phyloP scores from a whole-genome alignment of 2,329 filamentous ascomycete species.

The Fusarium sarcochroum region DNA sequence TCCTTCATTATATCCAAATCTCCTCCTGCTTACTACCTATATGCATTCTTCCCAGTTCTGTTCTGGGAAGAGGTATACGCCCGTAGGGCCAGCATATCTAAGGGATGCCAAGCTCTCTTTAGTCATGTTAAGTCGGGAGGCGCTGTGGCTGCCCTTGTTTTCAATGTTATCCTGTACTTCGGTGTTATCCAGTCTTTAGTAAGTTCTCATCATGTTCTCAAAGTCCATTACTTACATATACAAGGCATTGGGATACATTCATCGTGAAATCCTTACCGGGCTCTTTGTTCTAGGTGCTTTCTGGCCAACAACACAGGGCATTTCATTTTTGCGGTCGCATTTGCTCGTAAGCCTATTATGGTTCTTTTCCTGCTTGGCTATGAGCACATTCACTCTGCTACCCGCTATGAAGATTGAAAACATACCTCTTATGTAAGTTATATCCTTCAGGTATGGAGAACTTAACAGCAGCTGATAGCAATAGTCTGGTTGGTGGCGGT shows the following conservation, averaged over 20 bases:
- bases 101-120: constrained; percentile 78
- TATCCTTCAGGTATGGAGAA: too few relatives aligned
- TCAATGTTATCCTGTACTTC: constrained; percentile 78
- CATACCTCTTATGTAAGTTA: constrained; percentile 76
- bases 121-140: constrained; percentile 74
- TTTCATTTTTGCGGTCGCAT: constrained; percentile 78
- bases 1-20: constrained; percentile 85
- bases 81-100: constrained; percentile 75
- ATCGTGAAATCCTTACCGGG: constrained; percentile 86
- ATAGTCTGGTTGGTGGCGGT: constrained; percentile 78
- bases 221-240: constrained; percentile 14
- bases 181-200: constrained; percentile 84
- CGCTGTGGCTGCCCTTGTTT: constrained; percentile 68
- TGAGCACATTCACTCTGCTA: constrained; percentile 93
- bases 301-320: constrained; percentile 84
- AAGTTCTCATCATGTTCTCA: constrained; percentile 50
- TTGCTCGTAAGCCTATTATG: constrained; percentile 76
- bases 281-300: constrained; percentile 82
- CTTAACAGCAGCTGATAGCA: constrained; percentile 21
- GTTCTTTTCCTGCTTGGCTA: constrained; percentile 81
- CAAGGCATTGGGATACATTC: constrained; percentile 91
- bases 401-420: constrained; percentile 89
- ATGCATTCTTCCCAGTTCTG: constrained; percentile 90
- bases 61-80: constrained; percentile 98
- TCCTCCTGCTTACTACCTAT: constrained; percentile 87